Conservation (phyloP, 257 asterid species). For the Verbena officinalis region DNA sequence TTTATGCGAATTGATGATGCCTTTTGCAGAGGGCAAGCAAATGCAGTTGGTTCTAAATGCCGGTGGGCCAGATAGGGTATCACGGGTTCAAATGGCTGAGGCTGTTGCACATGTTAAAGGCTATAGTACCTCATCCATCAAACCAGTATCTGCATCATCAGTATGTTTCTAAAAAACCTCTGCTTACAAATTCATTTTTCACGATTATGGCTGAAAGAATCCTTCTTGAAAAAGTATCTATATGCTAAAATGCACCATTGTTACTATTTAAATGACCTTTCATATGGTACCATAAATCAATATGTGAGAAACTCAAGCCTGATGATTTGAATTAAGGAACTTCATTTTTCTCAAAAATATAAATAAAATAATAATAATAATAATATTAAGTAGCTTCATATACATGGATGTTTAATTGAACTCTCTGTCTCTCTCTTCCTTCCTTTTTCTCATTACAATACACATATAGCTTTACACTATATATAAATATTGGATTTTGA, state of each 20-base stretch:
- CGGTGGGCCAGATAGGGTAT: slow-evolving; percentile 88
- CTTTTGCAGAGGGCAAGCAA: slow-evolving; percentile 57
- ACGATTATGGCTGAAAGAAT: neutral
- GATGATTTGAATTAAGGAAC: neutral
- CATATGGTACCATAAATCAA: neutral
- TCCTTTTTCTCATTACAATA: no score
- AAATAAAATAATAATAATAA: no score
- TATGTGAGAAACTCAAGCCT: slow-evolving; percentile 2
- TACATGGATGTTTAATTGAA: no score
- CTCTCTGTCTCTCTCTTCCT: no score
- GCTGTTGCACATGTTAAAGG: slow-evolving; percentile 74
- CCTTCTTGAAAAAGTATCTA: neutral
- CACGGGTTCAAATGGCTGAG: slow-evolving; percentile 98
- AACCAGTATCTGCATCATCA: slow-evolving; percentile 75
- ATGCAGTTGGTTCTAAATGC: slow-evolving; percentile 70
- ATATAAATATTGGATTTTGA: no score
- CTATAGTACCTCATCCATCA: slow-evolving; percentile 67
- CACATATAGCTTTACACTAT: no score
- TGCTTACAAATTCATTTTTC: slow-evolving; percentile 1
- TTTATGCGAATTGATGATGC: slow-evolving; percentile 11
- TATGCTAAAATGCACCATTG: no score
- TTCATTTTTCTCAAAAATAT: no score
- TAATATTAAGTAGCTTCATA: no score
- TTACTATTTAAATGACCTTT: neutral
- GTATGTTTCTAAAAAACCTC: slow-evolving; percentile 43